These are phyloP conservation scores for Caloboletus firmus DNA, from an alignment of 1,284 basidiomycete genomes.

Conservation along the genomic window DNA sequence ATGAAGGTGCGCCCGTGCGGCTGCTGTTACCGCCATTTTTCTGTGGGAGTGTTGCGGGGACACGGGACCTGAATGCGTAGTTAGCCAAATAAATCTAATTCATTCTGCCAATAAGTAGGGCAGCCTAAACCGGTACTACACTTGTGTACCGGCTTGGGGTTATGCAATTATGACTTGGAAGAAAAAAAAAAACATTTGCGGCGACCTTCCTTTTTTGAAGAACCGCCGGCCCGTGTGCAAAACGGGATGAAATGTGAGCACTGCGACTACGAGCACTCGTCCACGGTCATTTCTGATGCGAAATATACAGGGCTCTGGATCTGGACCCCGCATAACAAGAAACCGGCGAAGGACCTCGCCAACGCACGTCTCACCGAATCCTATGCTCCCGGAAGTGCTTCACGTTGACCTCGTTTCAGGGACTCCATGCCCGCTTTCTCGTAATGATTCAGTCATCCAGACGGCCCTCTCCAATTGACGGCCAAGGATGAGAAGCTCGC, in stretches of 20 bases:
- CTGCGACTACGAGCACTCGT: neutral
- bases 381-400: conserved; percentile 10
- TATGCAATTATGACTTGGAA: too few species aligned
- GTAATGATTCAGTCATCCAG: conserved; percentile 37
- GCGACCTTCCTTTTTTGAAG: conserved; percentile 11
- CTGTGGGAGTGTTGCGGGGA: conserved; percentile 1
- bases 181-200: neutral
- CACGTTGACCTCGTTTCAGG: conserved; percentile 35
- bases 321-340: conserved; percentile 9
- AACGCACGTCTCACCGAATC: conserved; percentile 11
- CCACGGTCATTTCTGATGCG: conserved; percentile 1
- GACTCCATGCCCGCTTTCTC: conserved; percentile 33
- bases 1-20: conserved; percentile 26
- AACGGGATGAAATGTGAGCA: neutral
- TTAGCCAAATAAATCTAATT: too few species aligned
- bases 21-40: conserved; percentile 15
- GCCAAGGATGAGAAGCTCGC: conserved; percentile 40
- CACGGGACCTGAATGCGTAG: conserved; percentile 9
- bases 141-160: too few species aligned
- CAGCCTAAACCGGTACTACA: too few species aligned
- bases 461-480: conserved; percentile 37
- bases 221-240: neutral
- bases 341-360: conserved; percentile 10
- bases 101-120: too few species aligned
- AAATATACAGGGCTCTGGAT: conserved; percentile 11